phyloP scores from a whole-genome alignment of 306 rosid species.

The Vicia villosa region DNA sequence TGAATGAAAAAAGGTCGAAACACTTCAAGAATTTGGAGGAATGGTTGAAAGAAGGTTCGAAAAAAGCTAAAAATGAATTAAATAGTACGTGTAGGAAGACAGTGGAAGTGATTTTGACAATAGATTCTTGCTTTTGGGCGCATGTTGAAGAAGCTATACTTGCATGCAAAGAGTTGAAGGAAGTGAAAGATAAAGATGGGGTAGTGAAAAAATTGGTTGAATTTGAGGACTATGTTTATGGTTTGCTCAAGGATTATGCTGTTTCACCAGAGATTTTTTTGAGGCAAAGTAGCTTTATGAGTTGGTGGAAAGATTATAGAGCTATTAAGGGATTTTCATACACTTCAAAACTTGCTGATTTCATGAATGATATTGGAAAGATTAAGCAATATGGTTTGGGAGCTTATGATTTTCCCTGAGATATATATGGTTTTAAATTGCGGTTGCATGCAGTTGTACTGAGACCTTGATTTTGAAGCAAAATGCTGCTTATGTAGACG shows the following conservation, averaged over 20 bases:
- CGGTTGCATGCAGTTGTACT: no score
- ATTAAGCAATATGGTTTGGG: constrained; percentile 37
- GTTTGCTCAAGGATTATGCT: constrained; percentile 36
- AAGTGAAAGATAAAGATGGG: neutral
- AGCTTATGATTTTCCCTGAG: constrained; percentile 28
- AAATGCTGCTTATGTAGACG: no score
- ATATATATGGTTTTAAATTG: neutral
- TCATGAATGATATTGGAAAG: constrained; percentile 36
- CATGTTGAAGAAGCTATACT: constrained; percentile 57
- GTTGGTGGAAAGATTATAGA: constrained; percentile 59
- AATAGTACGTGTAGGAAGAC: constrained; percentile 19
- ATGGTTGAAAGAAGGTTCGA: constrained; percentile 33
- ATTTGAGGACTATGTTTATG: constrained; percentile 54
- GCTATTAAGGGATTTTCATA: constrained; percentile 18
- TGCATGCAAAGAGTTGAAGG: constrained; percentile 34
- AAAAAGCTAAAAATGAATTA: neutral
- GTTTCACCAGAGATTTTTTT: constrained; percentile 72
- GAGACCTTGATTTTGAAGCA: no score
- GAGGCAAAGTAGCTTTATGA: constrained; percentile 51
- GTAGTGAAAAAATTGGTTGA: neutral
- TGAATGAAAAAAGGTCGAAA: constrained; percentile 32
- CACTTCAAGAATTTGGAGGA: constrained; percentile 48
- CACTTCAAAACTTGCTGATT: constrained; percentile 30
- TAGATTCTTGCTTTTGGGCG: constrained; percentile 79
- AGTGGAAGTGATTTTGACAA: constrained; percentile 40